Base-by-base conservation (phyloP, 2,329 filamentous ascomycete species). In the Hysterium pulicare region DNA sequence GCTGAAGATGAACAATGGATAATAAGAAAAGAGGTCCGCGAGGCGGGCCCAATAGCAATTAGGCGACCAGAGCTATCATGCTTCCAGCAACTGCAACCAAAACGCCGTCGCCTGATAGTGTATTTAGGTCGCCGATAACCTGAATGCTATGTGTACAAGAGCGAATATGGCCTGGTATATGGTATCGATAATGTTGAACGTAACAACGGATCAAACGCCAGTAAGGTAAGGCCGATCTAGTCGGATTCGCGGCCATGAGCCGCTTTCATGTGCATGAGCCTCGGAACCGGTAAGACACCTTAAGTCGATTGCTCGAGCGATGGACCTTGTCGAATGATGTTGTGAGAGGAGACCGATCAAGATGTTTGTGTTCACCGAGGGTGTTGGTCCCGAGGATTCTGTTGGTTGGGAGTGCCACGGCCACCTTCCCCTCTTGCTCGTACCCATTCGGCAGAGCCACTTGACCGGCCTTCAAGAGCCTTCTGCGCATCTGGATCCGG, bases 401-500 rank as follows among this genome's bases (percentile, higher is more conserved):
- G 65, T 47, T 62, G 64, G 41, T 62, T 64, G 16, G 59, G 59
- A 26, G 59, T 55, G 23, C 58, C 51, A 33, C 61, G 61, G 31
- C 64, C 66, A 28, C 58, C 58, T 52, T 69, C 62, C 38, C 61
- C 59, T 47, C 66, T 54, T 35, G 56, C 38, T 37, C 62, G 54
- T 39, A 67, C 59, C 65, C 65, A 65, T 53, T 65, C 58, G 11
- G 61, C 43, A 42, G 64, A 63, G 21, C 67, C 67, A 44, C 62
- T 68, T 44, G 66, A 66, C 46, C 68, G 63, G 38, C 66, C 67
- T 51, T 74, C 73, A 33, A 70, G 61, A 26, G 71, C 71, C 54
- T 75, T 75, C 45, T 71, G 67, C 17, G 67, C 66, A 47, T 75
- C 71, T 1, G 70, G 53, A 41, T 73, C 71, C n/a, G 60, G 46